Conservation (phyloP, 768 basidiomycete genomes). For the Mycena latifolia region DNA sequence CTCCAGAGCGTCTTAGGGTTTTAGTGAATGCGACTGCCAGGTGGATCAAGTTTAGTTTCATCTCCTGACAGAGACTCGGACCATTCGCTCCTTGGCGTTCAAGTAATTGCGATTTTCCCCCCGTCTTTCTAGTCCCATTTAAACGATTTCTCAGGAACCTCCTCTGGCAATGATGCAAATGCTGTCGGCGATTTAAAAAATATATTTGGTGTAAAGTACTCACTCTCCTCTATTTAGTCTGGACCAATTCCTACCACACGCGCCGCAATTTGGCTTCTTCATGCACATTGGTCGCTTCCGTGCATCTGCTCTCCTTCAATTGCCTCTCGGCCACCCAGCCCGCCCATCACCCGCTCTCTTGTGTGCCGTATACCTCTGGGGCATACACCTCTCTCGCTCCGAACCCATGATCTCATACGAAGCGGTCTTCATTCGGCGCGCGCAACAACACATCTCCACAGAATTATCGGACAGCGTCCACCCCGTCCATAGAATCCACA, state of each 20-base stretch:
- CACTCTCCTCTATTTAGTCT: constrained; percentile 15
- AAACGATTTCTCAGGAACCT: constrained; percentile 22
- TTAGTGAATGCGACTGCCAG: neutral
- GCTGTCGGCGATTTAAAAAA: constrained; percentile 24
- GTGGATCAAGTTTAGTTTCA: constrained; percentile 25
- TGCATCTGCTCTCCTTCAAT: constrained; percentile 30
- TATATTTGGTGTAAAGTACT: neutral
- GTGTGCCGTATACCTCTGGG: constrained; percentile 35
- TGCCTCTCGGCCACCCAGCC: constrained; percentile 32
- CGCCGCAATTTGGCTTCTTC: constrained; percentile 36
- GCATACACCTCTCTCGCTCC: constrained; percentile 34
- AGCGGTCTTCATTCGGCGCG: constrained; percentile 32
- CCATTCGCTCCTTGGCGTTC: constrained; percentile 26
- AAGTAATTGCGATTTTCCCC: neutral
- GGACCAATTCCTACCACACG: constrained; percentile 36
- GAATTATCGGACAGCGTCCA: constrained; percentile 32
- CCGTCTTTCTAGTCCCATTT: neutral
- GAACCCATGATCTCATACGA: constrained; percentile 35
- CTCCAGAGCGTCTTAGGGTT: neutral
- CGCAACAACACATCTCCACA: constrained; percentile 34
- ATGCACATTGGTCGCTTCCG: constrained; percentile 34
- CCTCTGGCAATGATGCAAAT: constrained; percentile 28
- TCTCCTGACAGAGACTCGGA: constrained; percentile 27
- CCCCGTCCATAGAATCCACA: constrained; percentile 33
- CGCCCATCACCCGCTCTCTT: constrained; percentile 35